These are phyloP conservation scores for Bolboschoenus planiculmis DNA, from an alignment of 176 grass and related monocot genomes.

Conservation along the genomic window DNA sequence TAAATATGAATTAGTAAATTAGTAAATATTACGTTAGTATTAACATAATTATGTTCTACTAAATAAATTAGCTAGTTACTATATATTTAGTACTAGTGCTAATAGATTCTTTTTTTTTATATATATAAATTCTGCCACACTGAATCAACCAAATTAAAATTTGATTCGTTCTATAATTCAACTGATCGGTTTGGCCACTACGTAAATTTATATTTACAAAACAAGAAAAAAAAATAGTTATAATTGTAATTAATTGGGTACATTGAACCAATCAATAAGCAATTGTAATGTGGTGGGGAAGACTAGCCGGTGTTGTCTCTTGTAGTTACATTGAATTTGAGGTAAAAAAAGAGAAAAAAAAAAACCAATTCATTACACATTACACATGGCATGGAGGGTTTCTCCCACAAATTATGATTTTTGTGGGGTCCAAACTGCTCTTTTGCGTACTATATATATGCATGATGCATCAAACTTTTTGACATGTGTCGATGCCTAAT, in stretches of 20 bases:
- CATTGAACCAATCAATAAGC: conserved; percentile 1
- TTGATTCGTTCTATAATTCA: background rate
- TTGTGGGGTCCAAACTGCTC: background rate
- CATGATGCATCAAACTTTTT: background rate
- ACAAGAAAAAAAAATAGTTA: background rate
- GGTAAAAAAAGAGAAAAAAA: background rate
- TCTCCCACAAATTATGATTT: background rate
- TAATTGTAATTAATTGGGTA: background rate
- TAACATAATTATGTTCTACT: too few relatives aligned
- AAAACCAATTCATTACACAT: too few relatives aligned
- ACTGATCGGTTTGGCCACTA: background rate
- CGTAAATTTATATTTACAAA: too few relatives aligned
- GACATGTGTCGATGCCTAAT: background rate
- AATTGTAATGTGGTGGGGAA: background rate
- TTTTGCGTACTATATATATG: background rate
- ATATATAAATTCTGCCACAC: background rate
- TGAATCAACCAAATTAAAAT: background rate
- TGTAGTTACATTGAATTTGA: conserved; percentile 1
- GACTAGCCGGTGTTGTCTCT: background rate
- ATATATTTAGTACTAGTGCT: too few relatives aligned
- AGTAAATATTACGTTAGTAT: too few relatives aligned
- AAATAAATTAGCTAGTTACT: too few relatives aligned
- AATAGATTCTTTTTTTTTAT: too few relatives aligned
- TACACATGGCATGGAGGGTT: background rate
- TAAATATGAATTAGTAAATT: too few relatives aligned